Percentiles rank a stretch among this genome's conserved stretches.
Conservation (phyloP, 169 alveolate species). For the Plasmodium malariae region DNA sequence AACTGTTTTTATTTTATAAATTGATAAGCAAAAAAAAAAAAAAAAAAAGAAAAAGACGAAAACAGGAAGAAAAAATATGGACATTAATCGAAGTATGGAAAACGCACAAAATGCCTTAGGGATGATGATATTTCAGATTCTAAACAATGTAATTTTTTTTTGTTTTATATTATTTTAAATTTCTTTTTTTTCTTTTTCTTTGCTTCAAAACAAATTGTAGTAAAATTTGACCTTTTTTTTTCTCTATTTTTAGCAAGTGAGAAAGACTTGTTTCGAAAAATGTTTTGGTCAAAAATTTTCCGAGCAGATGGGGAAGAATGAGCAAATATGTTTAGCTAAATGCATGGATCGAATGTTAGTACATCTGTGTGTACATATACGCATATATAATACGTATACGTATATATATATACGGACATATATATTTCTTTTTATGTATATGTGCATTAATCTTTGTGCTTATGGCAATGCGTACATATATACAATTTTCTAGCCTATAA, state of each 20-base stretch:
- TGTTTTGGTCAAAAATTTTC: constrained; percentile 88
- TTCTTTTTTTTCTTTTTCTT: constrained; percentile 2
- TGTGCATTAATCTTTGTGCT: neutral
- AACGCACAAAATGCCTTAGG: constrained; percentile 75
- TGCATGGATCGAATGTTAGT: constrained; percentile 93
- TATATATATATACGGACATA: neutral
- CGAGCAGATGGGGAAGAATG: constrained; percentile 86
- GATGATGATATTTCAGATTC: constrained; percentile 69
- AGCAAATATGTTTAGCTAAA: constrained; percentile 90
- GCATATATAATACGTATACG: neutral
- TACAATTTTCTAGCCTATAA: neutral
- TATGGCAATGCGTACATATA: neutral
- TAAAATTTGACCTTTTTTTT: neutral
- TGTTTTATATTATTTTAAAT: neutral
- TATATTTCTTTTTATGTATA: neutral
- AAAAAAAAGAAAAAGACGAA: too few relatives aligned
- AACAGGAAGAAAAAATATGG: constrained; percentile 23
- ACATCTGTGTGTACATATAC: neutral
- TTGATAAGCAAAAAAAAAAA: neutral
- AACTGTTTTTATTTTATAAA: neutral
- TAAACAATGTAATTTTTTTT: constrained; percentile 42
- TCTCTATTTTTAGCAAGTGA: constrained; percentile 83
- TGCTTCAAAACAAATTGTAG: neutral
- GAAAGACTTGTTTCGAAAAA: constrained; percentile 91
- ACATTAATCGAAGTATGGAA: constrained; percentile 42